Conservation (phyloP, 768 basidiomycete species). For the Suillus sp. region DNA sequence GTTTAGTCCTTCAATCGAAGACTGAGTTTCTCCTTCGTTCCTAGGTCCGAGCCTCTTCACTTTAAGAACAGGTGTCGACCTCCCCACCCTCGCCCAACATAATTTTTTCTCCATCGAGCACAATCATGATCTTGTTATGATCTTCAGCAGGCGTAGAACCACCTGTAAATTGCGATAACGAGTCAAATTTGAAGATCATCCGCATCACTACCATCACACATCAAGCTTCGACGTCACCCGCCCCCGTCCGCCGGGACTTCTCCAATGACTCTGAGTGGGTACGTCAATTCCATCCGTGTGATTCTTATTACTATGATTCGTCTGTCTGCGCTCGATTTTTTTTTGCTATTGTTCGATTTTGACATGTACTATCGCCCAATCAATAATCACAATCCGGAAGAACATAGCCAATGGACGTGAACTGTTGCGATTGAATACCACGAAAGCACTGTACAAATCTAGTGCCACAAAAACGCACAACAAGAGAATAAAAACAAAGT, state of each 20-base stretch:
- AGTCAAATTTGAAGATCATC: neutral
- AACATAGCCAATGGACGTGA: neutral
- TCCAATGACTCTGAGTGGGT: neutral
- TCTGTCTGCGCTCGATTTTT: too few relatives aligned
- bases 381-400: neutral
- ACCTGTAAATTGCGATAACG: neutral
- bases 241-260: too few relatives aligned
- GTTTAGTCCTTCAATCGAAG: too few relatives aligned
- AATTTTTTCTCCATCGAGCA: neutral
- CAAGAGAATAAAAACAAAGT: neutral
- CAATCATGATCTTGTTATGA: neutral
- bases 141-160: neutral
- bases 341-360: too few relatives aligned
- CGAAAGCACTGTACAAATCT: constrained; percentile 11
- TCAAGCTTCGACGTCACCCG: neutral
- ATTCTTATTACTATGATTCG: neutral
- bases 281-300: neutral
- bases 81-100: too few relatives aligned
- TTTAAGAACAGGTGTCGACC: neutral
- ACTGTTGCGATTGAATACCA: constrained; percentile 7
- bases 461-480: constrained; percentile 6
- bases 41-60: too few relatives aligned
- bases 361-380: neutral
- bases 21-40: too few relatives aligned
- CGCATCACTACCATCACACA: neutral